These are phyloP conservation scores for Fusarium verrucosum DNA, from an alignment of 2,329 filamentous ascomycete genomes.

Conservation along the genomic window DNA sequence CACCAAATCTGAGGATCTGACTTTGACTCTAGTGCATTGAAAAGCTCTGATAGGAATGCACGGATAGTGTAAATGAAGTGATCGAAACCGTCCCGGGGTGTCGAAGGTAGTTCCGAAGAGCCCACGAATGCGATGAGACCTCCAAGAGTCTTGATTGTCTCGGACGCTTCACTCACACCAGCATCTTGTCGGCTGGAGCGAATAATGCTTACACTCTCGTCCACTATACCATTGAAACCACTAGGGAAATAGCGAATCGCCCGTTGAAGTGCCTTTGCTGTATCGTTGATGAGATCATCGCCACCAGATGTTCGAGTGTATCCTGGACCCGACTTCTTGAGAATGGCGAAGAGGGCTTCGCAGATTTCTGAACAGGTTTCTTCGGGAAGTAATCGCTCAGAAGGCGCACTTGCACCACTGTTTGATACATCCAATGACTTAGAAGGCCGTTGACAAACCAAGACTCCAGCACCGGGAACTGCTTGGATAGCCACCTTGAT, in stretches of 20 bases:
- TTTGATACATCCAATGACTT: slow-evolving; percentile 14
- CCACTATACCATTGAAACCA: slow-evolving; percentile 50
- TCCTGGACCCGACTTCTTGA: slow-evolving; percentile 38
- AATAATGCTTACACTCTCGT: slow-evolving; percentile 42
- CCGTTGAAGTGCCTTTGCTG: slow-evolving; percentile 53
- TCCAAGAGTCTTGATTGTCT: slow-evolving; percentile 51
- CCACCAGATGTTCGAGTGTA: slow-evolving; percentile 35
- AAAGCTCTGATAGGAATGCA: slow-evolving; percentile 50
- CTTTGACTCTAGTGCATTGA: slow-evolving; percentile 48
- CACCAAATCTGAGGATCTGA: slow-evolving; percentile 50
- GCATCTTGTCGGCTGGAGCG: slow-evolving; percentile 36
- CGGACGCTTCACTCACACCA: slow-evolving; percentile 34
- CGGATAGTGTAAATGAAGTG: slow-evolving; percentile 55
- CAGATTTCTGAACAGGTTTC: slow-evolving; percentile 52
- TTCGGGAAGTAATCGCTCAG: slow-evolving; percentile 48
- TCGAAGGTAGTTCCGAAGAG: slow-evolving; percentile 54
- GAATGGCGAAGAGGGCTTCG: slow-evolving; percentile 47
- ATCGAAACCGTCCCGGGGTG: slow-evolving; percentile 43
- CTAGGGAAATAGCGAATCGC: slow-evolving; percentile 49
- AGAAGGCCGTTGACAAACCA: slow-evolving; percentile 54
- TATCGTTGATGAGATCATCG: slow-evolving; percentile 54
- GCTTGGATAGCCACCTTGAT: slow-evolving; percentile 55
- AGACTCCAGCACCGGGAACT: slow-evolving; percentile 56
- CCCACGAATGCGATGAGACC: slow-evolving; percentile 60
- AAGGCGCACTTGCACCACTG: background rate